Percentiles rank a stretch among this genome's conserved stretches.
Evolutionary conservation across 2,329 filamentous ascomycete species (phyloP).

Genomic region (Emmonsiellopsis sp.): DNA sequence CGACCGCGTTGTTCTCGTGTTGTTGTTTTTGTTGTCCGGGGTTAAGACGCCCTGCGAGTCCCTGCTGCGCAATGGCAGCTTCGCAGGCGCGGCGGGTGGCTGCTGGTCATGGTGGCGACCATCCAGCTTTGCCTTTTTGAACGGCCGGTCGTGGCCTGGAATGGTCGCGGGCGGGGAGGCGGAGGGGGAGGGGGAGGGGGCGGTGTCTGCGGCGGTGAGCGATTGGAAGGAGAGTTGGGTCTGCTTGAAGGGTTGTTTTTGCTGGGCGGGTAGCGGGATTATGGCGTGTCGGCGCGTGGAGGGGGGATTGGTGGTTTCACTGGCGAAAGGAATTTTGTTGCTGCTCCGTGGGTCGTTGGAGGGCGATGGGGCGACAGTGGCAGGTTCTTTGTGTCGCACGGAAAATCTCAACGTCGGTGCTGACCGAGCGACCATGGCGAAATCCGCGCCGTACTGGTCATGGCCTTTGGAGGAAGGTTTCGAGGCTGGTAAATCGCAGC

Average conservation of each 20-base stretch:
- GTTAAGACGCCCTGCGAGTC: slow-evolving; percentile 20
- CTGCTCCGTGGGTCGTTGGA: slow-evolving; percentile 19
- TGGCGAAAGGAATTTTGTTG: slow-evolving; percentile 13
- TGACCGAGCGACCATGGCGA: slow-evolving; percentile 24
- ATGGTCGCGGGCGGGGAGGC: slow-evolving; percentile 1
- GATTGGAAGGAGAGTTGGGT: slow-evolving; percentile 3
- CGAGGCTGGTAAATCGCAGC: neutral
- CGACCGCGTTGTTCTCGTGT: slow-evolving; percentile 4
- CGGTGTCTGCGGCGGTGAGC: slow-evolving; percentile 2
- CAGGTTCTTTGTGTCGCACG: slow-evolving; percentile 21
- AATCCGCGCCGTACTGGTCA: slow-evolving; percentile 1
- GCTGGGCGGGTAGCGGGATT: slow-evolving; percentile 6
- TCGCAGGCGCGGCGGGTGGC: slow-evolving; percentile 10
- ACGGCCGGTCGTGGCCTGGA: slow-evolving; percentile 5
- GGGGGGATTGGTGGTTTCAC: slow-evolving; percentile 17
- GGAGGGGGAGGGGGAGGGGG: slow-evolving; percentile 3
- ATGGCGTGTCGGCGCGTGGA: neutral
- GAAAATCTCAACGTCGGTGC: slow-evolving; percentile 23
- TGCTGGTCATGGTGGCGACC: slow-evolving; percentile 8
- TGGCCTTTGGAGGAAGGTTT: neutral
- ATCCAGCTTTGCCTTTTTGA: slow-evolving; percentile 10
- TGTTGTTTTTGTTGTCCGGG: neutral
- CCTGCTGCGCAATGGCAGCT: slow-evolving; percentile 15
- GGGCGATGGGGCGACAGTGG: slow-evolving; percentile 12
- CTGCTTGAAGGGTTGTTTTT: slow-evolving; percentile 3